These are phyloP conservation scores for Saccharomycopsis lassenensis DNA, from an alignment of 805 yeast species.

Conservation along the genomic window DNA sequence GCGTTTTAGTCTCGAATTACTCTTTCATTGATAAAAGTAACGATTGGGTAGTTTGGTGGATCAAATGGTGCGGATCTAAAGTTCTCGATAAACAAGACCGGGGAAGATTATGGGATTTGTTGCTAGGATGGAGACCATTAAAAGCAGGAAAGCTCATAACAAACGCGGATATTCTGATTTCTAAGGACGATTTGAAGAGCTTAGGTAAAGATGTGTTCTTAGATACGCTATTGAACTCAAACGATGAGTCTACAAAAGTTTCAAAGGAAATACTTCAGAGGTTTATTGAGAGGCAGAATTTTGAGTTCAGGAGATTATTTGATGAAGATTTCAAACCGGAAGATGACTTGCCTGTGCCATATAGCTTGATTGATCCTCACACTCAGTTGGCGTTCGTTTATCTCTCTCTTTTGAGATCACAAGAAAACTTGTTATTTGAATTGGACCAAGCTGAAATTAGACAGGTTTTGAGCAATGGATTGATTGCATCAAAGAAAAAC, in stretches of 20 bases:
- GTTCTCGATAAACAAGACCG: conserved; percentile 73
- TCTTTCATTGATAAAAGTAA: conserved; percentile 42
- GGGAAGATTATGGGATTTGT: conserved; percentile 82
- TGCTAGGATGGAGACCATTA: conserved; percentile 64
- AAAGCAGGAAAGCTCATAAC: too few species aligned
- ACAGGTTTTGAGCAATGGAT: conserved; percentile 45
- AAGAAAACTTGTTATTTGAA: conserved; percentile 68
- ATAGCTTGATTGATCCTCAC: conserved; percentile 61
- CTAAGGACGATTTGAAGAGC: too few species aligned
- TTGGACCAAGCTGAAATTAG: conserved; percentile 85
- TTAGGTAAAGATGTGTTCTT: too few species aligned
- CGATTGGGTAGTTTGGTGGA: conserved; percentile 93
- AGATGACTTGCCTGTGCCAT: too few species aligned
- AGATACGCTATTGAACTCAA: too few species aligned
- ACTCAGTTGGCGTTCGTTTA: conserved; percentile 66
- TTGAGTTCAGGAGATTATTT: too few species aligned
- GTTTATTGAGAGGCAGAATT: too few species aligned
- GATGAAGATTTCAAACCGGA: too few species aligned
- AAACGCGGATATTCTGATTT: neutral
- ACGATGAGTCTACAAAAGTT: too few species aligned
- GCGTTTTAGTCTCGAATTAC: conserved; percentile 43
- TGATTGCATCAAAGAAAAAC: conserved; percentile 1
- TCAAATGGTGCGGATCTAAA: conserved; percentile 81
- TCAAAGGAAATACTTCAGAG: too few species aligned
- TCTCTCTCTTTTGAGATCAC: conserved; percentile 69